Conservation (phyloP, 2,329 filamentous ascomycete species). For the Fusarium pseudograminearum region DNA sequence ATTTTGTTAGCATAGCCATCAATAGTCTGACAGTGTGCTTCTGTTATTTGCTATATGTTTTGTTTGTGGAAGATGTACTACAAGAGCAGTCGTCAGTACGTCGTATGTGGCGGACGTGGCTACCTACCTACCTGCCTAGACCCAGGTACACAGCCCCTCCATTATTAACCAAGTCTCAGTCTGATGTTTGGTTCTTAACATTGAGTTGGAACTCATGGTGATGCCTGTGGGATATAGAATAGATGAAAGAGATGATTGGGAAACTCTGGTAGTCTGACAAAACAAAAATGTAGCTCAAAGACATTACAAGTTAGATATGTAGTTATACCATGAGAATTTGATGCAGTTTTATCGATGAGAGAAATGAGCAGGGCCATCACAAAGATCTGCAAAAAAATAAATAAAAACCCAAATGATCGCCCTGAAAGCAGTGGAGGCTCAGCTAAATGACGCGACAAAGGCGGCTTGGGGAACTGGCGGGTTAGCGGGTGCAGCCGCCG, state of each 20-base stretch:
- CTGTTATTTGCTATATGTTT: background rate
- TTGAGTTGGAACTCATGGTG: background rate
- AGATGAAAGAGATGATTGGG: background rate
- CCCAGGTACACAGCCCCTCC: constrained; percentile 17
- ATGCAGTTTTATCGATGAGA: background rate
- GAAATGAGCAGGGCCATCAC: background rate
- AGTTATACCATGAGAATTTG: background rate
- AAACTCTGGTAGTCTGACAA: background rate
- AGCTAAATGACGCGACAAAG: constrained; percentile 23
- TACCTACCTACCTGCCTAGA: too few relatives aligned
- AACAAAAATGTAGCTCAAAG: background rate
- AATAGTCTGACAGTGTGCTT: background rate
- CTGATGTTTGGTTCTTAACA: background rate
- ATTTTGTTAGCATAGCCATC: background rate
- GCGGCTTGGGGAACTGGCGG: constrained; percentile 16
- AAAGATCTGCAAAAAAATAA: background rate
- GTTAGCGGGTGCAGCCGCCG: constrained; percentile 30
- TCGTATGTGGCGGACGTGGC: background rate
- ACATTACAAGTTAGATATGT: background rate
- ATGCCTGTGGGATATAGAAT: background rate
- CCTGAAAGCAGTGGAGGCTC: constrained; percentile 6
- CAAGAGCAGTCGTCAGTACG: background rate
- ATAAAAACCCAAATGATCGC: background rate
- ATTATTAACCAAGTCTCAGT: background rate
- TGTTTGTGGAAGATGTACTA: background rate